Conservation (phyloP, 1,284 basidiomycete genomes). For the Malassezia brasiliensis region DNA sequence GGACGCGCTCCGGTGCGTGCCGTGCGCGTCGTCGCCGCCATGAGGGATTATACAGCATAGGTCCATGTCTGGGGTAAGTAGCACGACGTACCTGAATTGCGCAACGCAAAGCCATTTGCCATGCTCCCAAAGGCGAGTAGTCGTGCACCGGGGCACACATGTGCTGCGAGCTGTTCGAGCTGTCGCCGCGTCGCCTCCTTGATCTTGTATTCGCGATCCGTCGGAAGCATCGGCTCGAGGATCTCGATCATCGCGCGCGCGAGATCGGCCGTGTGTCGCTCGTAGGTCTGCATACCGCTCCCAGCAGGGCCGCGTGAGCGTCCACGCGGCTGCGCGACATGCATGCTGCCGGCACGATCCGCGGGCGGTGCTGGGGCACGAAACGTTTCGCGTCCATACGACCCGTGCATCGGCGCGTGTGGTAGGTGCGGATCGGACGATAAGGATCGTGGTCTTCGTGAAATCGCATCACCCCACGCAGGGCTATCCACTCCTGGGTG, state of each 20-base stretch:
- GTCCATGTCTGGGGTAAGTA: conserved; percentile 71
- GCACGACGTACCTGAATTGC: conserved; percentile 69
- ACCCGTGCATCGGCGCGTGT: too few species aligned
- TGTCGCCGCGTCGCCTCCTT: conserved; percentile 93
- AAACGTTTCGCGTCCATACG: too few species aligned
- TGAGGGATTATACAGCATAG: conserved; percentile 73
- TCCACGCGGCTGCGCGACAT: background rate
- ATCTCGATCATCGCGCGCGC: conserved; percentile 44
- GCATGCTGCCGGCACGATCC: too few species aligned
- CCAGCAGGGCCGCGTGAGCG: background rate
- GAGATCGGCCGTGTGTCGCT: conserved; percentile 41
- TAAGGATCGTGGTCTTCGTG: too few species aligned
- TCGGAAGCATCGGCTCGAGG: conserved; percentile 42
- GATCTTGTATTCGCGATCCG: conserved; percentile 46
- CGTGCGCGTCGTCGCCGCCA: conserved; percentile 14
- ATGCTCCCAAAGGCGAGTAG: conserved; percentile 82
- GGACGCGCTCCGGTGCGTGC: conserved; percentile 46
- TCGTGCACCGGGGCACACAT: conserved; percentile 81
- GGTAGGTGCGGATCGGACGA: too few species aligned
- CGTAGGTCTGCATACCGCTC: conserved; percentile 17
- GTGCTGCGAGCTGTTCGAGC: conserved; percentile 84
- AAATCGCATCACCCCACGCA: too few species aligned
- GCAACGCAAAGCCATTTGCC: conserved; percentile 82
- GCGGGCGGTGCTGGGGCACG: too few species aligned
- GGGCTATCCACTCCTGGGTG: too few species aligned